These are phyloP conservation scores for Tulasnella sp. DNA, from an alignment of 768 basidiomycete species.

Conservation along the genomic window DNA sequence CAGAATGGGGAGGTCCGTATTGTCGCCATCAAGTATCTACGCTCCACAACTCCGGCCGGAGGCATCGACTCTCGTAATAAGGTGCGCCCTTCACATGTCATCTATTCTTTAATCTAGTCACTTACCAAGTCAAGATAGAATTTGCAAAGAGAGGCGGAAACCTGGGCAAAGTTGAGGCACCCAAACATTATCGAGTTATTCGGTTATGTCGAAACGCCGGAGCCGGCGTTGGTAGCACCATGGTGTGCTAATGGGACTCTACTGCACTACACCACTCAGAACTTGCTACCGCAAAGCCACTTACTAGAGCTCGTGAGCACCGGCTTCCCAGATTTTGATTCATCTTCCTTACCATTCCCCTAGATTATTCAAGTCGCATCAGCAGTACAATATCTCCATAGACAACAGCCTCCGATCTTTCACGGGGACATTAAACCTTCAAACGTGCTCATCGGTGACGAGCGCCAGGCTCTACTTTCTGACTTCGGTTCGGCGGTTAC, in stretches of 20 bases:
- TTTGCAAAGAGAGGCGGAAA: not conserved
- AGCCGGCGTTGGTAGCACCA: not conserved
- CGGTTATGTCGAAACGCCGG: not conserved
- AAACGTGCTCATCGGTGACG: not conserved
- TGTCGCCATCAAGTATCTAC: too few species aligned
- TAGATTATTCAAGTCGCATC: conserved; percentile 1
- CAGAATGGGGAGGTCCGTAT: too few species aligned
- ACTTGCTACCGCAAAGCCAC: not conserved
- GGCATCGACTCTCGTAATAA: too few species aligned
- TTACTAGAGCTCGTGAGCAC: not conserved
- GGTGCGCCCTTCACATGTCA: too few species aligned
- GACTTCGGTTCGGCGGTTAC: not conserved
- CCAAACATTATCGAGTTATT: not conserved
- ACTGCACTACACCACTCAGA: not conserved
- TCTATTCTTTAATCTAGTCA: too few species aligned
- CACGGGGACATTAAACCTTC: conserved; percentile 5
- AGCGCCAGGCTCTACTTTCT: not conserved
- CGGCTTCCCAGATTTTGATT: not conserved
- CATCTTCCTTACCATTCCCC: not conserved
- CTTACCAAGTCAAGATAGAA: not conserved
- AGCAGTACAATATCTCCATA: not conserved
- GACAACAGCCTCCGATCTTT: not conserved
- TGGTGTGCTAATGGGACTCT: conserved; percentile 1
- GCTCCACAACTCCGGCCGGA: too few species aligned
- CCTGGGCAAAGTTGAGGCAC: not conserved